phyloP scores from a whole-genome alignment of 2,329 filamentous ascomycete species.

The Diaporthe batatas region DNA sequence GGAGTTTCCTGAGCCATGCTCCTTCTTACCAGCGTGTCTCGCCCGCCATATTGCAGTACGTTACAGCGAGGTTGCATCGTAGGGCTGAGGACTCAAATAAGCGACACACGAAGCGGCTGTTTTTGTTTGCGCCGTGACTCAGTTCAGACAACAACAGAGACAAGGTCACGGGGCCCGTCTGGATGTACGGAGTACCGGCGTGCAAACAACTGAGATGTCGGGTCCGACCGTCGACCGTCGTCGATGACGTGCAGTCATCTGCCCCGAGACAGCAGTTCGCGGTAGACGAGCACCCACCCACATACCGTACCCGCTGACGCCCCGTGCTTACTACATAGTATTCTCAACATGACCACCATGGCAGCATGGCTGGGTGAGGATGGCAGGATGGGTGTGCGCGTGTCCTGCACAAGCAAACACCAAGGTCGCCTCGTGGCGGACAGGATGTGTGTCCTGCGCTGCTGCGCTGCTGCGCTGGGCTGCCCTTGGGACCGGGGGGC shows the following conservation, averaged over 20 bases:
- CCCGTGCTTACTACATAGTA: too few species aligned
- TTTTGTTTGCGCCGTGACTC: constrained; percentile 13
- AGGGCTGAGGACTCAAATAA: constrained; percentile 24
- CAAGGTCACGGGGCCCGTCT: neutral
- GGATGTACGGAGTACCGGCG: neutral
- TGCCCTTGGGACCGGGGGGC: neutral
- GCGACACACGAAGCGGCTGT: constrained; percentile 18
- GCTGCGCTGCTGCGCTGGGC: too few species aligned
- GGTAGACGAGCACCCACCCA: neutral
- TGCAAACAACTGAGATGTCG: neutral
- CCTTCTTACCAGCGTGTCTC: constrained; percentile 1
- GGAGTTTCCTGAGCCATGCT: neutral
- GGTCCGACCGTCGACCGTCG: constrained; percentile 24
- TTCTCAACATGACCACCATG: too few species aligned
- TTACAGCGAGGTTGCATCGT: constrained; percentile 11
- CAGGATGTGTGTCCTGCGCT: neutral
- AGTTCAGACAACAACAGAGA: constrained; percentile 17
- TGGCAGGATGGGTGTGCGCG: neutral
- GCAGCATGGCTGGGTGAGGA: neutral
- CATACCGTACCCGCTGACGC: neutral
- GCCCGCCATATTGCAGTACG: constrained; percentile 4
- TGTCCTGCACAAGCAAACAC: neutral
- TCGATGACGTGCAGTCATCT: neutral
- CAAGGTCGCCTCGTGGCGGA: neutral
- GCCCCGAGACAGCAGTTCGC: neutral